Evolutionary conservation across 129 eudicot genomes (phyloP).

Genomic region (Flaveria sonorensis): DNA sequence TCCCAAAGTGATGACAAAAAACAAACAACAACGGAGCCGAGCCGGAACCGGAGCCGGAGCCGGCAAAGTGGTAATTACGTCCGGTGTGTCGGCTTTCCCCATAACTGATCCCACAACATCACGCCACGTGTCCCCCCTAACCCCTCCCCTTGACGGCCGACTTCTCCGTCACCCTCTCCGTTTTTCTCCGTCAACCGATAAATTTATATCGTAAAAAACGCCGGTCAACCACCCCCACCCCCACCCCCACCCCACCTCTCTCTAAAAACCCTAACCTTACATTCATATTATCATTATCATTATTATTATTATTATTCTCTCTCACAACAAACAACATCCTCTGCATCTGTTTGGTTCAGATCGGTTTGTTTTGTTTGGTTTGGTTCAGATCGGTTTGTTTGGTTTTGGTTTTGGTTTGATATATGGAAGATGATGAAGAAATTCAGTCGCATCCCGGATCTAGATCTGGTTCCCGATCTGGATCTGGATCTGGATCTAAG

Average conservation of each 20-base stretch:
- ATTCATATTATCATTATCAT: neutral
- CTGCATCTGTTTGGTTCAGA: neutral
- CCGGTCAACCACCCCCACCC: constrained; percentile 27
- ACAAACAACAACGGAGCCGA: constrained; percentile 25
- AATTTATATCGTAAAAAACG: constrained; percentile 33
- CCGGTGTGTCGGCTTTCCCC: constrained; percentile 46
- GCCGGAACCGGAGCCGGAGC: constrained; percentile 40
- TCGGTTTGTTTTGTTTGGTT: no score
- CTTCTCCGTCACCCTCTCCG: constrained; percentile 57
- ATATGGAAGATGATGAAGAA: constrained; percentile 83
- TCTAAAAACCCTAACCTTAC: constrained; percentile 23
- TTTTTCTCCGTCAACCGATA: constrained; percentile 60
- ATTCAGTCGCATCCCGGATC: constrained; percentile 50
- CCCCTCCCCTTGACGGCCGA: constrained; percentile 48
- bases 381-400: neutral
- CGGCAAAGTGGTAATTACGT: constrained; percentile 19
- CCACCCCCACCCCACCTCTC: constrained; percentile 19
- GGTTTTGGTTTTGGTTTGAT: no score
- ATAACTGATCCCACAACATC: constrained; percentile 21
- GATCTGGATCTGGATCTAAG: constrained; percentile 50
- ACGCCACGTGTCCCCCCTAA: constrained; percentile 45
- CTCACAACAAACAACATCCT: neutral
- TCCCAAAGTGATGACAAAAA: constrained; percentile 18
- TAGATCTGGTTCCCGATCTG: constrained; percentile 22
- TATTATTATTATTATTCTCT: constrained; percentile 4